Evolutionary conservation across 2,329 filamentous ascomycete genomes (phyloP).

Genomic region (Aureobasidium vineae): DNA sequence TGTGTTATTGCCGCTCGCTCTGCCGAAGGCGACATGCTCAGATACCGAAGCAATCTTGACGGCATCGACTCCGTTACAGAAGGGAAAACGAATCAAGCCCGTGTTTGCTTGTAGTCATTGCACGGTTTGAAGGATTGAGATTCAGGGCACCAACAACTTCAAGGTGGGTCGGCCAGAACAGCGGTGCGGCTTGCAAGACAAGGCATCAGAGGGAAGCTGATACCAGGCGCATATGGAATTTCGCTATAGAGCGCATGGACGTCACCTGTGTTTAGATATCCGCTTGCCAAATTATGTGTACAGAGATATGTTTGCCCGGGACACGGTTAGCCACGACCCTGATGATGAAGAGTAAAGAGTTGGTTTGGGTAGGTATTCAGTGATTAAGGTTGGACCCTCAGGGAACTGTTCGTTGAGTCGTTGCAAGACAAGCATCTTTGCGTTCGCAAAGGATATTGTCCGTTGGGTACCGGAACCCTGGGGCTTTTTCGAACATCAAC

Average conservation of each 20-base stretch:
- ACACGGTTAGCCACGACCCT: background rate
- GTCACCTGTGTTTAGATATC: background rate
- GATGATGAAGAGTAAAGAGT: background rate
- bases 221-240: background rate
- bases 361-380: background rate
- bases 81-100: background rate
- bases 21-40: background rate
- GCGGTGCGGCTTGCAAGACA: background rate
- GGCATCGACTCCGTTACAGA: background rate
- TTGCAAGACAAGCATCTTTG: background rate
- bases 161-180: conserved; percentile 7
- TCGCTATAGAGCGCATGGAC: background rate
- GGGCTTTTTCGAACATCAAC: background rate
- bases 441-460: background rate
- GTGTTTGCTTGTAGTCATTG: background rate
- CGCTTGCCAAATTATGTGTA: background rate
- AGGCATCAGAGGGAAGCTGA: background rate
- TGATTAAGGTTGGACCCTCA: background rate
- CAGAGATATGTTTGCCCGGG: background rate
- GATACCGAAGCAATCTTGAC: background rate
- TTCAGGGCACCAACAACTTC: background rate
- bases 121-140: background rate
- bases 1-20: background rate
- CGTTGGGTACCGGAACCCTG: background rate
- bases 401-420: background rate